These are phyloP conservation scores for Hanseniaspora meyeri DNA, from an alignment of 805 yeast genomes.

Conservation along the genomic window DNA sequence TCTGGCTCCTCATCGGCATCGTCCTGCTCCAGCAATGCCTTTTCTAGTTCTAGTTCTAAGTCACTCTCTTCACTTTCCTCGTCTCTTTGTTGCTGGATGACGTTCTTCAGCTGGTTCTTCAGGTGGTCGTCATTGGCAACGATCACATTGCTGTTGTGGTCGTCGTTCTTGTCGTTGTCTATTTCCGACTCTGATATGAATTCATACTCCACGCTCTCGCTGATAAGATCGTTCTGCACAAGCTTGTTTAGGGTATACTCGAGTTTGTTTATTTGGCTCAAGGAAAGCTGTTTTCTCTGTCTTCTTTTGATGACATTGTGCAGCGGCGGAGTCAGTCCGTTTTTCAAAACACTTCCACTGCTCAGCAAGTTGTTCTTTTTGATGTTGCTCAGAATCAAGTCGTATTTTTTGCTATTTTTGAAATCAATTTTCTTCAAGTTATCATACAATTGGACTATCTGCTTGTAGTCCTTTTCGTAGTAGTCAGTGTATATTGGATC, in stretches of 20 bases:
- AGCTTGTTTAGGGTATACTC: slow-evolving; percentile 71
- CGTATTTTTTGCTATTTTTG: slow-evolving; percentile 1
- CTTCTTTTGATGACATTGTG: slow-evolving; percentile 56
- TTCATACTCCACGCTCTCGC: slow-evolving; percentile 69
- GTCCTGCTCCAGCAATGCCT: slow-evolving; percentile 25
- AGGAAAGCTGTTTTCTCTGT: slow-evolving; percentile 58
- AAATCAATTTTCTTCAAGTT: slow-evolving; percentile 13
- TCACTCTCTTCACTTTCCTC: slow-evolving; percentile 20
- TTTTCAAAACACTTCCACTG: slow-evolving; percentile 34
- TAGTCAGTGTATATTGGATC: slow-evolving; percentile 21
- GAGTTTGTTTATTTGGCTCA: slow-evolving; percentile 59
- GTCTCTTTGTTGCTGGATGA: slow-evolving; percentile 13
- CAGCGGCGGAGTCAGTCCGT: slow-evolving; percentile 77
- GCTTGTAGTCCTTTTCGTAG: slow-evolving; percentile 22
- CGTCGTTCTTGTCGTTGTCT: slow-evolving; percentile 12
- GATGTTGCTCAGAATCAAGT: background rate
- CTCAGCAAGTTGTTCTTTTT: background rate
- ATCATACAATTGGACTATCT: slow-evolving; percentile 15
- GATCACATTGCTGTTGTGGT: background rate
- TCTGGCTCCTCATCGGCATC: slow-evolving; percentile 21
- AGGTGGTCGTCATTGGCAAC: slow-evolving; percentile 16
- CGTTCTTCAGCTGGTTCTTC: slow-evolving; percentile 22
- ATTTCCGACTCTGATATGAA: slow-evolving; percentile 45
- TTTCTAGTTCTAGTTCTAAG: slow-evolving; percentile 18
- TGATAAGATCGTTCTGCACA: slow-evolving; percentile 63